Percentiles rank a stretch among this genome's conserved stretches.
These are phyloP conservation scores for Aspergillus tamarii DNA, from an alignment of 2,329 filamentous ascomycete genomes.

Conservation along the genomic window DNA sequence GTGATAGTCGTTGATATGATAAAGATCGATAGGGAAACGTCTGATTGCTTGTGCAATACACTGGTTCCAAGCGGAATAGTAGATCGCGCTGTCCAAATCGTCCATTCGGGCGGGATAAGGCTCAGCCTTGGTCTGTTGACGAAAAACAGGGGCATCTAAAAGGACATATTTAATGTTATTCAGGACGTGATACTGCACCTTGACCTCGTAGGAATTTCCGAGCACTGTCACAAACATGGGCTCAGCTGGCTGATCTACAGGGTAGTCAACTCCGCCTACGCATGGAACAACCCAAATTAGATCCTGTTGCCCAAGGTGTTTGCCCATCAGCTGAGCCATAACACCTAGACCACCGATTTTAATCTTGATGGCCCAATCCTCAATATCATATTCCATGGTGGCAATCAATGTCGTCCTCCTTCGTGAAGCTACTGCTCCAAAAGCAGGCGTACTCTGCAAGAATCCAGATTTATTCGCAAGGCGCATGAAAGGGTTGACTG, in stretches of 20 bases:
- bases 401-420: slow-evolving; percentile 66
- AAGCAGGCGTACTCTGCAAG: slow-evolving; percentile 40
- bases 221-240: slow-evolving; percentile 66
- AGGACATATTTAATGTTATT: slow-evolving; percentile 71
- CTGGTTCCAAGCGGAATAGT: slow-evolving; percentile 72
- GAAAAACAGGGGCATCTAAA: slow-evolving; percentile 68
- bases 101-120: slow-evolving; percentile 72
- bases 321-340: slow-evolving; percentile 71
- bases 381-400: slow-evolving; percentile 73
- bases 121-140: slow-evolving; percentile 64
- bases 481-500: slow-evolving; percentile 38
- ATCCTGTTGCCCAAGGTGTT: slow-evolving; percentile 66
- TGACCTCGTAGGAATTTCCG: slow-evolving; percentile 62
- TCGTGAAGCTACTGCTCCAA: slow-evolving; percentile 35
- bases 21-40: slow-evolving; percentile 66
- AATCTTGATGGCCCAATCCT: slow-evolving; percentile 71
- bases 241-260: slow-evolving; percentile 60
- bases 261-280: slow-evolving; percentile 67
- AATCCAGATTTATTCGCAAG: slow-evolving; percentile 41
- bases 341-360: slow-evolving; percentile 72
- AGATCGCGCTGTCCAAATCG: slow-evolving; percentile 68
- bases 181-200: slow-evolving; percentile 65
- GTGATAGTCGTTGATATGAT: slow-evolving; percentile 70
- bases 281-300: slow-evolving; percentile 68
- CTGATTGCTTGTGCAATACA: slow-evolving; percentile 67